phyloP scores from a whole-genome alignment of 306 rosid genomes.

The Leucaena leucocephala region DNA sequence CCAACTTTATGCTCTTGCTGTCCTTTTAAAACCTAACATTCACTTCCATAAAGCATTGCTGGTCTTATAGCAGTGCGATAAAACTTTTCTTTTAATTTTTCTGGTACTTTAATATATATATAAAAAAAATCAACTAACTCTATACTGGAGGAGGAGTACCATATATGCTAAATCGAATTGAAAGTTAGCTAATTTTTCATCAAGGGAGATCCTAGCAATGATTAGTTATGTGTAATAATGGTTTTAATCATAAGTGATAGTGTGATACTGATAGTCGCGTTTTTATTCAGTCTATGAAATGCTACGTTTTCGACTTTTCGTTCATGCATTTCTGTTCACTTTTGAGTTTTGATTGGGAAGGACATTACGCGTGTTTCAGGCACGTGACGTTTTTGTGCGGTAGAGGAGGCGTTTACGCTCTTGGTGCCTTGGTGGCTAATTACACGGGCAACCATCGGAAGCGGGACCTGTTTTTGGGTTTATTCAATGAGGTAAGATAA shows the following conservation, averaged over 20 bases:
- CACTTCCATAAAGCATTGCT: too few species aligned
- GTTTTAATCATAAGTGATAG: too few species aligned
- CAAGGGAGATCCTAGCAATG: background rate
- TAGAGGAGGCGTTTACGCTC: conserved; percentile 73
- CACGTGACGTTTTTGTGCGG: conserved; percentile 86
- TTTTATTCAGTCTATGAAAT: background rate
- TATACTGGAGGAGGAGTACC: too few species aligned
- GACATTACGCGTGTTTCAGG: conserved; percentile 39
- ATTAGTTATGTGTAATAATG: background rate
- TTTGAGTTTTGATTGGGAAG: background rate
- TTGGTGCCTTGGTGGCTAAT: conserved; percentile 82
- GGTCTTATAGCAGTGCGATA: too few species aligned
- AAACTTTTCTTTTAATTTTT: too few species aligned
- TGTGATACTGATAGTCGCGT: background rate
- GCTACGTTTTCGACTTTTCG: background rate
- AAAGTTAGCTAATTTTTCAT: background rate
- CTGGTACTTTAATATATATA: too few species aligned
- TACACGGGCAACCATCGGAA: conserved; percentile 62
- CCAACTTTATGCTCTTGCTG: too few species aligned
- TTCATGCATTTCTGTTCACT: background rate
- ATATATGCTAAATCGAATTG: background rate
- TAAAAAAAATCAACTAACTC: too few species aligned
- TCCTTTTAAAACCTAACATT: too few species aligned
- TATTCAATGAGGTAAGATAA: conserved; percentile 67
- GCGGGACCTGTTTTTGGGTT: conserved; percentile 62